Evolutionary conservation across 768 basidiomycete genomes (phyloP).

Genomic region (Boletus sp.): DNA sequence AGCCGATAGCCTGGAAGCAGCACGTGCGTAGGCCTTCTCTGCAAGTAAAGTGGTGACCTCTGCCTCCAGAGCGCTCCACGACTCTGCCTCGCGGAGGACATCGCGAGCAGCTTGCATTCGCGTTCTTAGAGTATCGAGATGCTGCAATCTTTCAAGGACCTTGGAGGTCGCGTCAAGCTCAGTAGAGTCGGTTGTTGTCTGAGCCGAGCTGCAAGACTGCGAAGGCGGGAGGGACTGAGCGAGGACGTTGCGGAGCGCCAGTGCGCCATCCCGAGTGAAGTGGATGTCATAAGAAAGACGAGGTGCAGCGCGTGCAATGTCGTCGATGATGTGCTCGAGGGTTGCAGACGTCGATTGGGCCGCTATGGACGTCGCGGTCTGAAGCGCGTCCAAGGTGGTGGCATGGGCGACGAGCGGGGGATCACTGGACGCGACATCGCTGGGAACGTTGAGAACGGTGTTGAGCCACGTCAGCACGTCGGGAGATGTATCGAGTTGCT

Average conservation of each 20-base stretch:
- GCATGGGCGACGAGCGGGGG: constrained; percentile 49
- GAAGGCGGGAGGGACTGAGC: constrained; percentile 44
- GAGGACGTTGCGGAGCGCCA: constrained; percentile 68
- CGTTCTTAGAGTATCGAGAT: constrained; percentile 77
- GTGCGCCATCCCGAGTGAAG: constrained; percentile 91
- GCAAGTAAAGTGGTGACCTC: constrained; percentile 85
- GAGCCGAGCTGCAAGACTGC: constrained; percentile 5
- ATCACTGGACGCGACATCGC: constrained; percentile 37
- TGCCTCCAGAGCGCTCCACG: constrained; percentile 91
- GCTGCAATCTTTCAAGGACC: constrained; percentile 73
- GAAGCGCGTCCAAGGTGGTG: constrained; percentile 67
- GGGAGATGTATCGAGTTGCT: constrained; percentile 56
- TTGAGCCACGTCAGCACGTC: constrained; percentile 74
- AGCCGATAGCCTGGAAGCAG: constrained; percentile 88
- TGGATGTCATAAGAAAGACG: constrained; percentile 93
- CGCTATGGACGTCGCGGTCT: constrained; percentile 80
- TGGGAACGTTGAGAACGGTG: constrained; percentile 44
- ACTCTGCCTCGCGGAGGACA: constrained; percentile 91
- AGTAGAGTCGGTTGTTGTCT: not conserved
- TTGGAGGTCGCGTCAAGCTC: constrained; percentile 48
- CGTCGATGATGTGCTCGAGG: constrained; percentile 86
- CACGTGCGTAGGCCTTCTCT: constrained; percentile 79
- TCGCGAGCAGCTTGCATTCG: constrained; percentile 88
- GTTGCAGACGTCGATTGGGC: constrained; percentile 84
- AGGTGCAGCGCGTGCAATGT: constrained; percentile 88